These are phyloP conservation scores for Hirschioporus abietinus DNA, from an alignment of 768 basidiomycete species.

Conservation along the genomic window DNA sequence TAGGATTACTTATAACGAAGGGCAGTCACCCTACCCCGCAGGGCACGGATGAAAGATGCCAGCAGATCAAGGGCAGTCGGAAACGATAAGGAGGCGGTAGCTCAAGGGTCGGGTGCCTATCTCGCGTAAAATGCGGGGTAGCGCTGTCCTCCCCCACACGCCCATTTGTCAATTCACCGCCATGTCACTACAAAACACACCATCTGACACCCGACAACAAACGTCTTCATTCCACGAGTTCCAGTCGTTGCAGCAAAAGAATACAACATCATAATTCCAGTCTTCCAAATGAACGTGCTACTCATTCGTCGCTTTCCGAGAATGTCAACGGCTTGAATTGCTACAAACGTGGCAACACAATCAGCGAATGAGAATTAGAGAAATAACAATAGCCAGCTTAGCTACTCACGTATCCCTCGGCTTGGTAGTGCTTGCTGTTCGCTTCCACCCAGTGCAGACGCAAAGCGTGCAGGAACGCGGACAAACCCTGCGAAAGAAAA, in stretches of 20 bases:
- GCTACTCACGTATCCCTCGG: slow-evolving; percentile 76
- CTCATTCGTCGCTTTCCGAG: slow-evolving; percentile 34
- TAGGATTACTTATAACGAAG: not conserved
- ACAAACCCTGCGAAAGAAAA: slow-evolving; percentile 59
- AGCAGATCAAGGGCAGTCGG: slow-evolving; percentile 9
- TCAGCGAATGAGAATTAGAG: slow-evolving; percentile 19
- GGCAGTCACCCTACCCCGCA: not conserved
- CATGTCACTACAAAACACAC: not conserved
- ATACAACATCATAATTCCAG: not conserved
- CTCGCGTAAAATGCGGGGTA: not conserved
- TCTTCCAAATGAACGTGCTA: not conserved
- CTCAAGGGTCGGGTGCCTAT: slow-evolving; percentile 1
- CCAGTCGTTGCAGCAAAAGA: not conserved
- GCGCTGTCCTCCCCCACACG: not conserved
- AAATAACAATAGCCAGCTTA: slow-evolving; percentile 8
- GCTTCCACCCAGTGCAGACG: slow-evolving; percentile 98
- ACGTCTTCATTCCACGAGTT: not conserved
- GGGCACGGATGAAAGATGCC: not conserved
- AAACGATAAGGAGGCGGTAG: not conserved
- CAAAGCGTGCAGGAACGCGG: slow-evolving; percentile 93
- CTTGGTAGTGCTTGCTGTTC: slow-evolving; percentile 94
- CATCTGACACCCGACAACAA: not conserved
- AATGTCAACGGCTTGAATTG: slow-evolving; percentile 46
- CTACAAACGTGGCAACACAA: slow-evolving; percentile 26
- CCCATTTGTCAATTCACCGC: slow-evolving; percentile 1